Percentiles rank a stretch among this genome's conserved stretches.
phyloP scores from a whole-genome alignment of 495 filamentous ascomycete genomes.

The Corynascus novoguineensis region DNA sequence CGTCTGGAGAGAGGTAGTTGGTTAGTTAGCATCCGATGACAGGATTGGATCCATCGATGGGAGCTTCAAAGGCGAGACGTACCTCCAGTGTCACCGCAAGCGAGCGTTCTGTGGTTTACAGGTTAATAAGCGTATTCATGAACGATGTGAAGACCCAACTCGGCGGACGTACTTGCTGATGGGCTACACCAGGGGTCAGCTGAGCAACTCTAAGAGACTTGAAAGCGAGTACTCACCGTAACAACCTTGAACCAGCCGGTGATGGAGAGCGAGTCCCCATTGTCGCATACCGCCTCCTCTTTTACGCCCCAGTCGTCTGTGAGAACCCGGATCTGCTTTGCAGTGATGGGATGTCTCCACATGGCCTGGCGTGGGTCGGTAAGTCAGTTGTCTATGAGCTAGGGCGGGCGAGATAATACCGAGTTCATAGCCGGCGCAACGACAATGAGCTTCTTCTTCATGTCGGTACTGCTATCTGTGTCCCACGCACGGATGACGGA shows the following conservation, averaged over 20 bases:
- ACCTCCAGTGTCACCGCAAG: constrained; percentile 33
- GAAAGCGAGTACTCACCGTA: constrained; percentile 27
- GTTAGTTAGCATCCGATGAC: neutral
- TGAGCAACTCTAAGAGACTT: neutral
- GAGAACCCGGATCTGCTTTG: constrained; percentile 60
- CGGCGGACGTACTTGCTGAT: constrained; percentile 22
- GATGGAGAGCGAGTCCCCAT: constrained; percentile 20
- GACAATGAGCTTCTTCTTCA: constrained; percentile 50
- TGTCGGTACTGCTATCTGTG: constrained; percentile 57
- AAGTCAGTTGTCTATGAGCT: neutral
- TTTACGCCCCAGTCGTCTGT: constrained; percentile 68
- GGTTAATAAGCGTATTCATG: neutral
- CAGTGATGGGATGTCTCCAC: constrained; percentile 81
- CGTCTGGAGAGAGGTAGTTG: neutral
- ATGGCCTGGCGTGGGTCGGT: constrained; percentile 47
- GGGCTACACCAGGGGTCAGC: constrained; percentile 9
- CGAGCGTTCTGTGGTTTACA: constrained; percentile 20
- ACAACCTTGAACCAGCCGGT: constrained; percentile 74
- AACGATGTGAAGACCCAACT: neutral
- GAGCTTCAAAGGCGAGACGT: neutral
- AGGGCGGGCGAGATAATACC: constrained; percentile 10
- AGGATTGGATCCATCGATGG: neutral
- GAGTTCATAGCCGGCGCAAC: constrained; percentile 48
- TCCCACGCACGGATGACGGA: constrained; percentile 88
- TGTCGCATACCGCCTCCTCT: constrained; percentile 32